phyloP scores from a whole-genome alignment of 164 flowering plant genomes.

The Chloranthus sessilifolius region DNA sequence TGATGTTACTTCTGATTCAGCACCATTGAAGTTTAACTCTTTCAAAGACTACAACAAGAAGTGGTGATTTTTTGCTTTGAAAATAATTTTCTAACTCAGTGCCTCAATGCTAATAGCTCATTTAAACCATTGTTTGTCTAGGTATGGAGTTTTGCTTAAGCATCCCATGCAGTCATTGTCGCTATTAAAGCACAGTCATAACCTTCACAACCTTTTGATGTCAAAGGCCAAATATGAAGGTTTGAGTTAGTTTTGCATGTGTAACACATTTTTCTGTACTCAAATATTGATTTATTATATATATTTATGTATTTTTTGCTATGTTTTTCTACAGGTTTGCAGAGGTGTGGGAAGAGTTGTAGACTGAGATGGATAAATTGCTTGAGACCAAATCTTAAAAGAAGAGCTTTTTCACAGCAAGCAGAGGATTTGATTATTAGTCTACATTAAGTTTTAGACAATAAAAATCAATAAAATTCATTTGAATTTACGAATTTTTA shows the following conservation, averaged over 20 bases:
- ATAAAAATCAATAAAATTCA: too few relatives aligned
- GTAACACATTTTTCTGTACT: too few relatives aligned
- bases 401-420: too few relatives aligned
- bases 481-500: too few relatives aligned
- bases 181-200: conserved; percentile 85
- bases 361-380: too few relatives aligned
- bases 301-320: too few relatives aligned
- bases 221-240: conserved; percentile 39
- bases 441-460: too few relatives aligned
- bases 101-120: conserved; percentile 1
- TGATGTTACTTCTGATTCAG: conserved; percentile 36
- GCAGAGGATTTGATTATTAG: too few relatives aligned
- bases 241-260: conserved; percentile 21
- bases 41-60: conserved; percentile 62
- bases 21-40: conserved; percentile 24
- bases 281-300: too few relatives aligned
- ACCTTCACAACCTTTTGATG: conserved; percentile 80
- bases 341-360: too few relatives aligned
- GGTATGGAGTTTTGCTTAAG: conserved; percentile 67
- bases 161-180: conserved; percentile 74
- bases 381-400: too few relatives aligned
- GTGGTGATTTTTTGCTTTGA: conserved; percentile 32
- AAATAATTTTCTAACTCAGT: neutral
- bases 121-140: conserved; percentile 15
- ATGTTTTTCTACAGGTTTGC: too few relatives aligned